A percentile compares a stretch with the other conserved stretches of the same genome.
Evolutionary conservation across 495 filamentous ascomycete genomes (phyloP).

Genomic region (Thermochaetoides thermophila): DNA sequence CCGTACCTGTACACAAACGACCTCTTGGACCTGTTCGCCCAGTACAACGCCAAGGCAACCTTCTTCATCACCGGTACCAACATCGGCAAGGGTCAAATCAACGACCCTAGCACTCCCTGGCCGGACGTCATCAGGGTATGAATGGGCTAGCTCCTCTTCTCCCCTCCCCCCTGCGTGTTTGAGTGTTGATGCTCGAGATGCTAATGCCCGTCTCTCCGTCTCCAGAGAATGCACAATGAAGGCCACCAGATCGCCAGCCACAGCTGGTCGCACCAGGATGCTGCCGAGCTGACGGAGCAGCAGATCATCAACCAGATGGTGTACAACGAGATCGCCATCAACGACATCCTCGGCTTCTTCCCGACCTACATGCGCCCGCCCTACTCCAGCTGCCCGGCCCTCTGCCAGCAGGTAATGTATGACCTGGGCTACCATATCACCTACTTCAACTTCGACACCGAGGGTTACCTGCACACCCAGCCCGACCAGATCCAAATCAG

Average conservation of each 20-base stretch:
- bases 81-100: constrained; percentile 55
- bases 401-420: constrained; percentile 46
- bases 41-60: constrained; percentile 53
- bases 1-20: constrained; percentile 54
- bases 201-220: too few relatives aligned
- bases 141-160: background rate
- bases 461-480: constrained; percentile 54
- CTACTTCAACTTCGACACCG: constrained; percentile 68
- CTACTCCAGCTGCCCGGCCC: constrained; percentile 53
- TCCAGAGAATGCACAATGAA: constrained; percentile 43
- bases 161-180: background rate
- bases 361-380: constrained; percentile 79
- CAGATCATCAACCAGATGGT: constrained; percentile 53
- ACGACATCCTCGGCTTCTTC: constrained; percentile 65
- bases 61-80: constrained; percentile 73
- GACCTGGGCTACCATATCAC: constrained; percentile 60
- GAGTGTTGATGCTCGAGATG: constrained; percentile 21
- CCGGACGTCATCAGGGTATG: constrained; percentile 41
- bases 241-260: constrained; percentile 81
- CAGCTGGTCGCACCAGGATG: constrained; percentile 74
- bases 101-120: constrained; percentile 42
- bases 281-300: constrained; percentile 36
- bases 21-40: constrained; percentile 45
- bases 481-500: constrained; percentile 47
- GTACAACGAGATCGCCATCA: constrained; percentile 67